A percentile compares a stretch with the other conserved stretches of the same genome.
Evolutionary conservation across 2,329 filamentous ascomycete species (phyloP).

Genomic region (Penicillium sp.): DNA sequence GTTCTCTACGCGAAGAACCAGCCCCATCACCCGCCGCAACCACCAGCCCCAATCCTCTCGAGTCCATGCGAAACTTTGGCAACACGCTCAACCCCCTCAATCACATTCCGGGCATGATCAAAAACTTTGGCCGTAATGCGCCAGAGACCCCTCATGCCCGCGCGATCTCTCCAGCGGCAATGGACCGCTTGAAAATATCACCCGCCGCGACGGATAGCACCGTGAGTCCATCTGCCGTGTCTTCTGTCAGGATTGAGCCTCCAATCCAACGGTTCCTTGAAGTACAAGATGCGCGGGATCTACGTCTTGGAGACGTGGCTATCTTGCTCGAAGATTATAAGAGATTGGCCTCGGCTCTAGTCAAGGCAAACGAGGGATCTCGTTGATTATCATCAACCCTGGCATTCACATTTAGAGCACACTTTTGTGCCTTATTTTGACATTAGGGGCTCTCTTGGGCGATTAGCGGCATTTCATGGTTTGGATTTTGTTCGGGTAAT

Average conservation of each 20-base stretch:
- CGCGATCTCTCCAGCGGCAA: slow-evolving; percentile 46
- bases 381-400: slow-evolving; percentile 12
- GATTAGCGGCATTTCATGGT: slow-evolving; percentile 9
- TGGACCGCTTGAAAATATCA: slow-evolving; percentile 42
- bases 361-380: slow-evolving; percentile 46
- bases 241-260: slow-evolving; percentile 49
- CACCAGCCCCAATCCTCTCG: slow-evolving; percentile 63
- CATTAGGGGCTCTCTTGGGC: slow-evolving; percentile 25
- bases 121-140: slow-evolving; percentile 66
- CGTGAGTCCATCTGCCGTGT: slow-evolving; percentile 13
- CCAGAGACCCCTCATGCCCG: slow-evolving; percentile 51
- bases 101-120: slow-evolving; percentile 75
- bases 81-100: slow-evolving; percentile 82
- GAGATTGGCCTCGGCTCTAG: slow-evolving; percentile 67
- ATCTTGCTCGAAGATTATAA: slow-evolving; percentile 75
- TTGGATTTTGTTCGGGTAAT: background rate
- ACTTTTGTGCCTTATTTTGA: slow-evolving; percentile 2
- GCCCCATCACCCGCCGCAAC: slow-evolving; percentile 26
- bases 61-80: slow-evolving; percentile 79
- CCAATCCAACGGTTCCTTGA: slow-evolving; percentile 76
- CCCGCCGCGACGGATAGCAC: slow-evolving; percentile 25
- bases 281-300: slow-evolving; percentile 68
- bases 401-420: background rate
- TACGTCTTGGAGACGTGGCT: slow-evolving; percentile 73
- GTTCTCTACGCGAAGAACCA: slow-evolving; percentile 30